A percentile compares a stretch with the other conserved stretches of the same genome.
Conservation (phyloP, 2,329 filamentous ascomycete genomes). For the Apiospora marii region DNA sequence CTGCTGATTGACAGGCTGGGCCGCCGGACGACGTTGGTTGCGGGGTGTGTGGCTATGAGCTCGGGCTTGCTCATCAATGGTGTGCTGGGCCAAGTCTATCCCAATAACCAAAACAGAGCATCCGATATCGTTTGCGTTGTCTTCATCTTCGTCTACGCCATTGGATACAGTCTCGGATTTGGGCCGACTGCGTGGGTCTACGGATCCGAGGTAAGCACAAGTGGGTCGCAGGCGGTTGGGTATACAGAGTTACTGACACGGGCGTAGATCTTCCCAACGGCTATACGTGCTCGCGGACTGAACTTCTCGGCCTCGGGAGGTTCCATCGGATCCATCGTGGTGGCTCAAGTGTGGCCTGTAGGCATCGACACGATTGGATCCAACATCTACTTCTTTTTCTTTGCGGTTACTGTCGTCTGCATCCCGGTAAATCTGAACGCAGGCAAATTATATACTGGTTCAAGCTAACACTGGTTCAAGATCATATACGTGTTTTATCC, state of each 20-base stretch:
- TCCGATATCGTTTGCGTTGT: slow-evolving; percentile 52
- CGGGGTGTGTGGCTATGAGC: slow-evolving; percentile 32
- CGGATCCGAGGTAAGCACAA: slow-evolving; percentile 57
- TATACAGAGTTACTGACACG: not conserved
- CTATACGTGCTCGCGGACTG: slow-evolving; percentile 62
- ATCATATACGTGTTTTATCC: slow-evolving; percentile 53
- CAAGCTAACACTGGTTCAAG: slow-evolving; percentile 32
- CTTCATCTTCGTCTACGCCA: slow-evolving; percentile 61
- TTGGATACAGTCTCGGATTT: slow-evolving; percentile 65
- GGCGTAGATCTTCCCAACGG: slow-evolving; percentile 61
- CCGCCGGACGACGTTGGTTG: slow-evolving; percentile 36
- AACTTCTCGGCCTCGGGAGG: slow-evolving; percentile 63
- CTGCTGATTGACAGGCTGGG: slow-evolving; percentile 40
- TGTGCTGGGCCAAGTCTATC: slow-evolving; percentile 46
- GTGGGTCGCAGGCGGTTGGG: not conserved
- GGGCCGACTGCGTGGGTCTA: slow-evolving; percentile 67
- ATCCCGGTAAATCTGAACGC: slow-evolving; percentile 46
- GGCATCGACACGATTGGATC: slow-evolving; percentile 59
- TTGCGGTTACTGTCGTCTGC: slow-evolving; percentile 57
- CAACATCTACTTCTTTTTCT: slow-evolving; percentile 65
- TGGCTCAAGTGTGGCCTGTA: slow-evolving; percentile 63
- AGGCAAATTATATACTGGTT: not conserved
- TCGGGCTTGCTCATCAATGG: slow-evolving; percentile 41
- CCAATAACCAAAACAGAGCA: slow-evolving; percentile 41
- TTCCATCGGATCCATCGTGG: slow-evolving; percentile 62